These are phyloP conservation scores for Picochlorum costavermella DNA, from an alignment of 139 green algal genomes.

Conservation along the genomic window DNA sequence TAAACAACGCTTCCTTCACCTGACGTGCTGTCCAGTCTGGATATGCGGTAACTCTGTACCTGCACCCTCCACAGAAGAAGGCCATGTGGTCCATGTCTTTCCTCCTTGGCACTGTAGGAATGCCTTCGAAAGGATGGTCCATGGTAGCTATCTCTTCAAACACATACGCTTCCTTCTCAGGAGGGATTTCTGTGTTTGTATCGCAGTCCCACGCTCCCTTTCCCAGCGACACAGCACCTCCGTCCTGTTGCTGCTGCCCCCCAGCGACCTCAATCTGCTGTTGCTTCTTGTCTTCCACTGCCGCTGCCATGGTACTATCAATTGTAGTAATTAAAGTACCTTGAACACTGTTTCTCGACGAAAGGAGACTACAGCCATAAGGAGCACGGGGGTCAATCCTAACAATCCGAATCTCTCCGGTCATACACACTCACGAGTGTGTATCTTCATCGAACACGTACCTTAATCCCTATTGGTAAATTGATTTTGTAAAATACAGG, in stretches of 20 bases:
- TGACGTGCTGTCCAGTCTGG: constrained; percentile 64
- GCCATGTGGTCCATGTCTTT: constrained; percentile 80
- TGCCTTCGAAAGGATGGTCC: constrained; percentile 83
- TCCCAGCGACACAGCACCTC: constrained; percentile 43
- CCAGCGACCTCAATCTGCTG: neutral
- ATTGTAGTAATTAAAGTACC: neutral
- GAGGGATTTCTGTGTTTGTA: constrained; percentile 63
- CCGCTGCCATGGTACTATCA: neutral
- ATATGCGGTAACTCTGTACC: constrained; percentile 71
- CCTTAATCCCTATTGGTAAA: no score
- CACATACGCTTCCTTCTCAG: constrained; percentile 85
- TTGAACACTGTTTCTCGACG: no score
- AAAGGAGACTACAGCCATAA: no score
- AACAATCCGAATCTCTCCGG: no score
- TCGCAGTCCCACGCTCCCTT: constrained; percentile 95
- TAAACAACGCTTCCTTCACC: constrained; percentile 77
- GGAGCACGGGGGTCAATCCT: no score
- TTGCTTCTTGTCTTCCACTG: neutral
- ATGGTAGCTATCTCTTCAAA: constrained; percentile 93
- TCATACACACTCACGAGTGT: no score
- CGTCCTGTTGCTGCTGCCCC: constrained; percentile 11
- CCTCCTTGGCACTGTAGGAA: constrained; percentile 80
- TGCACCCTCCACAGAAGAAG: constrained; percentile 84
- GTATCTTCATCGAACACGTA: no score
- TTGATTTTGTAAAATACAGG: no score